These are phyloP conservation scores for Pythium aquatile DNA, from an alignment of 352 stramenopile genomes.

Conservation along the genomic window DNA sequence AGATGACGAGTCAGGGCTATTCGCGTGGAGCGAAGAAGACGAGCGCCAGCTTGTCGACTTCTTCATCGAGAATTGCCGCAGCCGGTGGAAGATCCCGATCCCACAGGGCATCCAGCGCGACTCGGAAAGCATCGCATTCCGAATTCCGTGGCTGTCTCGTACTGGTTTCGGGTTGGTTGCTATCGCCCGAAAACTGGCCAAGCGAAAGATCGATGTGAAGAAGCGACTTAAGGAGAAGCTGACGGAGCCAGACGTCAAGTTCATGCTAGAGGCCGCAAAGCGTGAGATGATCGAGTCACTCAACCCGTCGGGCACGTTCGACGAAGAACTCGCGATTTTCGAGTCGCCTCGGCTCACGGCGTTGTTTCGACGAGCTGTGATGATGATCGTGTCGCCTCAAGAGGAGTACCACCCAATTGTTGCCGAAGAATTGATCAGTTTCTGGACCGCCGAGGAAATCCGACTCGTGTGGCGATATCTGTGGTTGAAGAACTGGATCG, in stretches of 20 bases:
- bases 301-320: conserved; percentile 53
- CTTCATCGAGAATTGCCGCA: conserved; percentile 69
- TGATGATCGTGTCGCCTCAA: conserved; percentile 76
- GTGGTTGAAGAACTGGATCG: conserved; percentile 87
- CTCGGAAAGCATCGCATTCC: conserved; percentile 57
- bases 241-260: conserved; percentile 52
- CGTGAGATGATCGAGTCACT: conserved; percentile 38
- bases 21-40: conserved; percentile 54
- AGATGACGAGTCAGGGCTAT: conserved; percentile 23
- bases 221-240: conserved; percentile 73
- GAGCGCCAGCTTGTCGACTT: conserved; percentile 60
- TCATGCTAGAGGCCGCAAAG: conserved; percentile 59
- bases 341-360: conserved; percentile 56
- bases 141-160: conserved; percentile 55
- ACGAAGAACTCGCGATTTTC: conserved; percentile 66
- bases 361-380: conserved; percentile 73
- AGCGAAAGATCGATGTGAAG: conserved; percentile 77
- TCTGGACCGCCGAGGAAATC: conserved; percentile 71
- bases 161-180: conserved; percentile 60
- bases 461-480: conserved; percentile 80
- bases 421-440: conserved; percentile 80
- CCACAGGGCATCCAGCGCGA: conserved; percentile 60
- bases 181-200: conserved; percentile 60
- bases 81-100: conserved; percentile 57
- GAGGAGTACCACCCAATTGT: conserved; percentile 77